These are phyloP conservation scores for Chaetomium sp. DNA, from an alignment of 2,329 filamentous ascomycete genomes.

Conservation along the genomic window DNA sequence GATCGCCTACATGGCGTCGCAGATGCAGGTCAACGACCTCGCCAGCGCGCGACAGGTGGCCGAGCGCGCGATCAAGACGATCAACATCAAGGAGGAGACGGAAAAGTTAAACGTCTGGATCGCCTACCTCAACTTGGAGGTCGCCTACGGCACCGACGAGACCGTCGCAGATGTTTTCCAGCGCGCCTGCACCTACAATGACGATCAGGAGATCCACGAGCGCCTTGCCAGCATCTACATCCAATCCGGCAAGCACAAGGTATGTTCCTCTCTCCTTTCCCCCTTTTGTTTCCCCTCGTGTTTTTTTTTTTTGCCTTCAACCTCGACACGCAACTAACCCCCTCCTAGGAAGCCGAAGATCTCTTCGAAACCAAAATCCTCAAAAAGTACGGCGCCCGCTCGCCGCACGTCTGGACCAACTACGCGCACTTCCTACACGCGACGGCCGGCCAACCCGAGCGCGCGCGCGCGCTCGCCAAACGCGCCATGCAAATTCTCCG, in stretches of 20 bases:
- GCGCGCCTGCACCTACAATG: slow-evolving; percentile 88
- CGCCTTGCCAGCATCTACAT: slow-evolving; percentile 92
- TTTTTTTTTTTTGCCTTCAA: not conserved
- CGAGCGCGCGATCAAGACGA: slow-evolving; percentile 82
- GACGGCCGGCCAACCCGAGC: slow-evolving; percentile 61
- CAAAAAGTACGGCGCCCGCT: slow-evolving; percentile 81
- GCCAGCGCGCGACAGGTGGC: slow-evolving; percentile 83
- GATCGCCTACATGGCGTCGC: slow-evolving; percentile 99
- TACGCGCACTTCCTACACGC: slow-evolving; percentile 91
- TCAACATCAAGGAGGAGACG: slow-evolving; percentile 81
- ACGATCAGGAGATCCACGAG: slow-evolving; percentile 82
- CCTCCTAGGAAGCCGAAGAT: slow-evolving; percentile 69
- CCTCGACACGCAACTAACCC: not conserved
- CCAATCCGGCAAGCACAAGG: slow-evolving; percentile 75
- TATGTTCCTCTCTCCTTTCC: slow-evolving; percentile 38
- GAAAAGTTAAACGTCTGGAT: slow-evolving; percentile 97
- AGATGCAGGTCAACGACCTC: slow-evolving; percentile 84
- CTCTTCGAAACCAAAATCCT: slow-evolving; percentile 73
- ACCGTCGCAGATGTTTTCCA: slow-evolving; percentile 81
- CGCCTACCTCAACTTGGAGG: slow-evolving; percentile 88
- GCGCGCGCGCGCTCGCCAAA: slow-evolving; percentile 68
- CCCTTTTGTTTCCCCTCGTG: not conserved
- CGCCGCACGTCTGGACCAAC: slow-evolving; percentile 81
- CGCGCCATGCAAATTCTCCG: slow-evolving; percentile 82
- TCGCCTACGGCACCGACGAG: slow-evolving; percentile 79